Base-by-base conservation (phyloP, 148 eudicot genomes). In the Arbutus unedo region DNA sequence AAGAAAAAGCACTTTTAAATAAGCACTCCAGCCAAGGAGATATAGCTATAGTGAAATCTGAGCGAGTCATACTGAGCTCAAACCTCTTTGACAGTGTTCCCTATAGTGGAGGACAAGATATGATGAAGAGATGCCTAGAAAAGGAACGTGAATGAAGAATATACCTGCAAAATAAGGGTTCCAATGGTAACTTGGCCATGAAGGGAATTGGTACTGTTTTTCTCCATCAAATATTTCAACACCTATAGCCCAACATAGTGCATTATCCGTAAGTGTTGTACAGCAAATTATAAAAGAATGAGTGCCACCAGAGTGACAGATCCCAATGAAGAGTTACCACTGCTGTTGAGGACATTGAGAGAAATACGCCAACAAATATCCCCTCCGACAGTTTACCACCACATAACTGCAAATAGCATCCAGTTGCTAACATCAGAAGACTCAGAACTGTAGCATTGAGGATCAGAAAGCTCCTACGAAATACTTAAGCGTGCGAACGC, bases 161-260 rank as follows among this genome's bases (percentile, higher is more conserved):
- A 44, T 85, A 91, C 98, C 96, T 94, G 98, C 85, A 95, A 88
- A 84, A 95, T 95, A 43, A 95, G 95, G 75, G 91, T 95, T 70
- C 98, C 98, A 82, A 95, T 85, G 71, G 97, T 95, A 82, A 95
- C 97, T 85, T 95, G 98, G 50, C 98, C 98, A 84, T 95, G 92
- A 82, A 95, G 91, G 55, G 95, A 85, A 89, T 83, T 93, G 79
- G 89, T 86, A 79, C 90, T 92, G 81, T 91, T 95, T 75, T 82
- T 95, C 85, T 95, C 98, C 97, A 95, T 93, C 93, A 95, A 83
- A 90, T 92, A 93, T 87, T 95, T 95, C 75, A 93, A 85, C 51
- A 94, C 98, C 98, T 94, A 79, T 14, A 70, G 51, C 31, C 14
- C 67, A 84, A 25, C 5, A 62, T 41, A 25, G 23, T 49, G 62